Evolutionary conservation across 371 early-diverging fungal genomes (phyloP).

Genomic region (Ordospora colligata): DNA sequence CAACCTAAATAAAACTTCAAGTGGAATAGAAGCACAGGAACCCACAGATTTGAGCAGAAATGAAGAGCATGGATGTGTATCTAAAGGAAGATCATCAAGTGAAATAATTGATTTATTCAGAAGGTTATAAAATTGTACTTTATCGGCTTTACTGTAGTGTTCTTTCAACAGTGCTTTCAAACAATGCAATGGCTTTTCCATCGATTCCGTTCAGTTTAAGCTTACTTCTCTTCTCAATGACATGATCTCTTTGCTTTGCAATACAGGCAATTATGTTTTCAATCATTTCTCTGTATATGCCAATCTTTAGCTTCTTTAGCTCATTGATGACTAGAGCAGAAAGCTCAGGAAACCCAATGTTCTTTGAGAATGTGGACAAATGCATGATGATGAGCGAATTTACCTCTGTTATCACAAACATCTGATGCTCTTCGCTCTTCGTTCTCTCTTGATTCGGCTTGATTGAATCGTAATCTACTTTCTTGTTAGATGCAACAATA

Average conservation of each 20-base stretch:
- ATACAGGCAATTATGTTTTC: background rate
- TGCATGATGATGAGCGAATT: background rate
- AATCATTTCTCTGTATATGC: conserved; percentile 16
- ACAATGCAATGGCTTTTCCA: background rate
- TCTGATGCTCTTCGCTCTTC: background rate
- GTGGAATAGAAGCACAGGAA: too few relatives aligned
- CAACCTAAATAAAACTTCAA: too few relatives aligned
- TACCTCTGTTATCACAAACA: conserved; percentile 19
- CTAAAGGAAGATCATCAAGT: background rate
- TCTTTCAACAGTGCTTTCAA: conserved; percentile 15
- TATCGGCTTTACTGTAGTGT: background rate
- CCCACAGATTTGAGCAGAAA: too few relatives aligned
- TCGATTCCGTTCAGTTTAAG: conserved; percentile 2
- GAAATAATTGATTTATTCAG: background rate
- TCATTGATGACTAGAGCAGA: conserved; percentile 10
- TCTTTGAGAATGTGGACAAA: background rate
- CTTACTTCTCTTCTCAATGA: conserved; percentile 19
- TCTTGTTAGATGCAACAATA: background rate
- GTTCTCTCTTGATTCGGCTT: background rate
- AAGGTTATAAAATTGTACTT: background rate
- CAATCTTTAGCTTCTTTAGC: conserved; percentile 18
- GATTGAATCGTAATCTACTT: background rate
- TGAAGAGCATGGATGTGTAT: too few relatives aligned
- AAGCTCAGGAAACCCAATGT: conserved; percentile 23
- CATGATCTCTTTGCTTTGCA: conserved; percentile 10